These are phyloP conservation scores for Verruconis gallopava DNA, from an alignment of 2,329 filamentous ascomycete species.

Conservation along the genomic window DNA sequence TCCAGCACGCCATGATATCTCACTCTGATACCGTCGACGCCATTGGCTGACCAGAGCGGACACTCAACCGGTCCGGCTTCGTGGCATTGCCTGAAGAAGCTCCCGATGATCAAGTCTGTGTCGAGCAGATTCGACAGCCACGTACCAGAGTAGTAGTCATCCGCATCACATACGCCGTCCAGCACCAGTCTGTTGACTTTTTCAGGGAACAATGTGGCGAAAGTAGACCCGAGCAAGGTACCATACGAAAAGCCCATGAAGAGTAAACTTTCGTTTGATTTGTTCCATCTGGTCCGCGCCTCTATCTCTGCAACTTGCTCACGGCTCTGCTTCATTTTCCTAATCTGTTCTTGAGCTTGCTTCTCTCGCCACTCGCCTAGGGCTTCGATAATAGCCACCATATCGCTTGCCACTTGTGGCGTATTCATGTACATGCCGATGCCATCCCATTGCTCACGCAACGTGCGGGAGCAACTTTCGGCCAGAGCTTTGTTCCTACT, in stretches of 20 bases:
- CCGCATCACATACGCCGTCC: conserved; percentile 34
- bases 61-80: conserved; percentile 28
- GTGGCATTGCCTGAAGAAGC: conserved; percentile 34
- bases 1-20: conserved; percentile 21
- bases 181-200: conserved; percentile 25
- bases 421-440: conserved; percentile 29
- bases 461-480: conserved; percentile 4
- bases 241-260: conserved; percentile 39
- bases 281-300: conserved; percentile 8
- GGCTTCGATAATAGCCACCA: conserved; percentile 35
- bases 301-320: not conserved
- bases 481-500: conserved; percentile 4
- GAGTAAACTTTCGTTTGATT: conserved; percentile 24
- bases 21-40: conserved; percentile 22
- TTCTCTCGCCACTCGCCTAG: conserved; percentile 25
- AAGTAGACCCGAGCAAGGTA: conserved; percentile 27
- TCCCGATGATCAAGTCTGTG: conserved; percentile 29
- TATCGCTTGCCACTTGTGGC: conserved; percentile 35
- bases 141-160: conserved; percentile 21
- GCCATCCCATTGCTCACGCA: conserved; percentile 10
- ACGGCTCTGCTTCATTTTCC: not conserved
- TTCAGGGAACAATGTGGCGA: conserved; percentile 26
- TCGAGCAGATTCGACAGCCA: conserved; percentile 30
- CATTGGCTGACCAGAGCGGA: conserved; percentile 22
- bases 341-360: conserved; percentile 12